These are phyloP conservation scores for Gaultheria prostrata DNA, from an alignment of 148 eudicot species.

Conservation along the genomic window DNA sequence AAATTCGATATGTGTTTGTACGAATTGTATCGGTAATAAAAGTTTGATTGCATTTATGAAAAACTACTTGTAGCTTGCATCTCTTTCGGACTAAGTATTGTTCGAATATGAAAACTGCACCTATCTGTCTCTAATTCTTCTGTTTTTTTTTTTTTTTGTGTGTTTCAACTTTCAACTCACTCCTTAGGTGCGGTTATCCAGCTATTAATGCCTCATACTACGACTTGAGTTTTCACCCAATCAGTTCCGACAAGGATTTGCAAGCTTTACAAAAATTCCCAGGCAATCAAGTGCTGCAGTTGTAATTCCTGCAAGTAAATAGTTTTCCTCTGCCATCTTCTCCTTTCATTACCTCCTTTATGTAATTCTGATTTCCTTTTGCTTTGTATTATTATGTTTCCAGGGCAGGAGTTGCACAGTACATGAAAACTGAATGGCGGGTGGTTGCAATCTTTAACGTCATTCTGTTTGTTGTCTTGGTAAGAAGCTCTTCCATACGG, in stretches of 20 bases:
- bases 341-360: background rate
- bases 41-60: background rate
- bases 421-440: constrained; percentile 96
- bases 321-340: background rate
- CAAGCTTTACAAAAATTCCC: constrained; percentile 72
- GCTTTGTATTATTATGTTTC: constrained; percentile 11
- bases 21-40: background rate
- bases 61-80: background rate
- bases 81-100: background rate
- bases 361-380: constrained; percentile 3
- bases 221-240: constrained; percentile 82
- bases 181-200: constrained; percentile 84
- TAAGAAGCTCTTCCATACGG: background rate
- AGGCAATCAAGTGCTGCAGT: constrained; percentile 62
- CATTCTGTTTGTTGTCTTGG: constrained; percentile 48
- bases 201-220: constrained; percentile 78
- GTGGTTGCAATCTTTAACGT: constrained; percentile 88
- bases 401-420: constrained; percentile 97
- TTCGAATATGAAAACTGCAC: background rate
- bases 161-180: background rate
- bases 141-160: too few relatives aligned
- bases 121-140: background rate
- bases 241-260: constrained; percentile 80
- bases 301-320: constrained; percentile 96
- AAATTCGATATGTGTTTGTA: background rate